These are phyloP conservation scores for Aeschynomene evenia DNA, from an alignment of 306 rosid species.

Conservation along the genomic window DNA sequence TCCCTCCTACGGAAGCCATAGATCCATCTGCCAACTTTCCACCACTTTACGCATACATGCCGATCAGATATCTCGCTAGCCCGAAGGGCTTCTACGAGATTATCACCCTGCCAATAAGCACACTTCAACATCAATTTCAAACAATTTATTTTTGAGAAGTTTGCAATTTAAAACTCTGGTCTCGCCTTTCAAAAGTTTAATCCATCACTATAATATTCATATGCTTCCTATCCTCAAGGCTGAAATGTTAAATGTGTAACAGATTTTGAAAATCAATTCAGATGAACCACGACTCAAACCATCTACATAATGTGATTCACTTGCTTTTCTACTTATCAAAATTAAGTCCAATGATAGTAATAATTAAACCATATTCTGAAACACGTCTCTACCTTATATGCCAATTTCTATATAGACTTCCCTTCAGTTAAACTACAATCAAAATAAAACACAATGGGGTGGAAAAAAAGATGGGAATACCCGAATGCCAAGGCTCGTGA, in stretches of 20 bases:
- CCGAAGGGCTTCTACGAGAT: conserved; percentile 48
- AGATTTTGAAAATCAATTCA: not conserved
- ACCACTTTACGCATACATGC: conserved; percentile 70
- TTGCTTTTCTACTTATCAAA: not conserved
- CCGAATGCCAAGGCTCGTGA: conserved; percentile 51
- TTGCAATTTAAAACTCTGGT: not conserved
- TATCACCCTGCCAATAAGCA: conserved; percentile 48
- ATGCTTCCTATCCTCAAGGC: not conserved
- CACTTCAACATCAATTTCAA: conserved; percentile 19
- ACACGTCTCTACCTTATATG: not conserved
- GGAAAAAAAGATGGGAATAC: conserved; percentile 41
- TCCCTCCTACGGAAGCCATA: conserved; percentile 77
- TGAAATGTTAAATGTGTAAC: not conserved
- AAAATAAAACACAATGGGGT: conserved; percentile 6
- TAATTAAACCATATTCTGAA: not conserved
- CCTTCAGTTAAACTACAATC: not conserved
- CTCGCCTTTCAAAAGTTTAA: conserved; percentile 16
- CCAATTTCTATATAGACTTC: not conserved
- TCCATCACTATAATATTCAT: not conserved
- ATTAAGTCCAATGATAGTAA: not conserved
- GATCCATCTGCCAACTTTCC: conserved; percentile 92
- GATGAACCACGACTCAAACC: not conserved
- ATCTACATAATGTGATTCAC: not conserved
- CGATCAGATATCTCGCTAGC: conserved; percentile 48
- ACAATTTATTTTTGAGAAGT: not conserved